These are phyloP conservation scores for Wickerhamiella dianesei DNA, from an alignment of 805 yeast species.

Conservation along the genomic window DNA sequence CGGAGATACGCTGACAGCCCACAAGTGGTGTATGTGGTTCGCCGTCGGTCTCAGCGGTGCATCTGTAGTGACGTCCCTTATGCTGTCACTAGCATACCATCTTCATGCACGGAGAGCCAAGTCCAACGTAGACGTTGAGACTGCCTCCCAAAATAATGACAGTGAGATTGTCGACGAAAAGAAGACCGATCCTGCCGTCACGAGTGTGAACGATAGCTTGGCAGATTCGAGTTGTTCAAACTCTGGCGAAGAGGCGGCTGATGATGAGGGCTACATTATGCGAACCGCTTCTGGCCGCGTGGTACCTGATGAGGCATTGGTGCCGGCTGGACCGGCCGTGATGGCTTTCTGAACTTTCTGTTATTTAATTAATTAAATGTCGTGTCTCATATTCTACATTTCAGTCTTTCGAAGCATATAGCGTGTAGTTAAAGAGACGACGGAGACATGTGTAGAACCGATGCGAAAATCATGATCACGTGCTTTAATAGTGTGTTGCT, in stretches of 20 bases:
- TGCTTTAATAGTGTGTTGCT: no score
- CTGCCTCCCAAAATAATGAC: neutral
- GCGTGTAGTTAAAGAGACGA: no score
- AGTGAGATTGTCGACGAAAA: neutral
- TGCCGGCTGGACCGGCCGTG: neutral
- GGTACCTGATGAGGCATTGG: neutral
- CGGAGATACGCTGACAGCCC: constrained; percentile 7
- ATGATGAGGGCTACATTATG: neutral
- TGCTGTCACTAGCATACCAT: neutral
- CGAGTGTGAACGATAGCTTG: neutral
- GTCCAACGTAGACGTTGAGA: neutral
- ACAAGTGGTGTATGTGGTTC: constrained; percentile 10
- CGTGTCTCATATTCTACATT: no score
- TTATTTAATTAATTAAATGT: no score
- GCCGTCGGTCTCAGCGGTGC: constrained; percentile 13
- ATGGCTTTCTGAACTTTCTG: no score
- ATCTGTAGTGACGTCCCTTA: constrained; percentile 4
- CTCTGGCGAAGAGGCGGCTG: neutral
- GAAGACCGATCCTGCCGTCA: neutral
- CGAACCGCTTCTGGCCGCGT: neutral
- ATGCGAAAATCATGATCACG: no score
- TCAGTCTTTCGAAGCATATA: no score
- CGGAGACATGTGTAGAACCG: no score
- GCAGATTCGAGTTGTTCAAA: neutral
- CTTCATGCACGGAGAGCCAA: neutral